These are phyloP conservation scores for Decorospora gaudefroyi DNA, from an alignment of 2,329 filamentous ascomycete species.

Conservation along the genomic window DNA sequence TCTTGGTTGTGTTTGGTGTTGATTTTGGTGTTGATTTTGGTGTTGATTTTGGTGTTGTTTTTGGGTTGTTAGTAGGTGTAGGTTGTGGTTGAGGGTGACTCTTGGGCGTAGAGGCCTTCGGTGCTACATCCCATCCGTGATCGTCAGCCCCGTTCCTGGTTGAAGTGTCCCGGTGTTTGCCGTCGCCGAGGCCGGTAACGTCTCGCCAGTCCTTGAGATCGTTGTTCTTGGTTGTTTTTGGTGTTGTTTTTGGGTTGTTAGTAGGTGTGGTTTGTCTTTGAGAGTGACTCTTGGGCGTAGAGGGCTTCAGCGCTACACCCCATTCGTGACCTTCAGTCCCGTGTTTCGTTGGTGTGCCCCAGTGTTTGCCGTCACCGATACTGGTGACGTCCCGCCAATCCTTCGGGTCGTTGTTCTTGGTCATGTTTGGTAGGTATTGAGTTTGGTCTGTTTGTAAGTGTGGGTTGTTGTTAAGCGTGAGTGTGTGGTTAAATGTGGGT, in stretches of 20 bases:
- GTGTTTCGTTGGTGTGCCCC: constrained; percentile 3
- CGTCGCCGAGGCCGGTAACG: constrained; percentile 10
- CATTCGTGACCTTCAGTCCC: neutral
- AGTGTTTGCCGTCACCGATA: constrained; percentile 9
- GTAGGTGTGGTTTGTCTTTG: too few species aligned
- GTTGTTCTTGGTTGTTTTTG: neutral
- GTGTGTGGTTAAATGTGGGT: too few species aligned
- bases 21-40: too few species aligned
- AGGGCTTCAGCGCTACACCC: neutral
- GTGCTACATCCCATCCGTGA: neutral
- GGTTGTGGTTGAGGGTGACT: too few species aligned
- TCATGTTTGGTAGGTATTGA: too few species aligned
- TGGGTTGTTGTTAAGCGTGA: too few species aligned
- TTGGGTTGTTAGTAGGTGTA: too few species aligned
- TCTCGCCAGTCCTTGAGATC: constrained; percentile 5
- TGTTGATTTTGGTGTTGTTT: too few species aligned
- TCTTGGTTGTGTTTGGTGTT: too few species aligned
- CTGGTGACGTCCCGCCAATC: constrained; percentile 8
- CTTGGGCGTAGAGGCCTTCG: neutral
- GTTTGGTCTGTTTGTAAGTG: too few species aligned
- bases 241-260: too few species aligned
- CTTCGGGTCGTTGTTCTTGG: neutral
- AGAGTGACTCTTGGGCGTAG: neutral
- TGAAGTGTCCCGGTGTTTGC: constrained; percentile 6
- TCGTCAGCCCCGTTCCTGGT: neutral